phyloP scores from a whole-genome alignment of 257 asterid genomes.

The Solanum bulbocastanum region DNA sequence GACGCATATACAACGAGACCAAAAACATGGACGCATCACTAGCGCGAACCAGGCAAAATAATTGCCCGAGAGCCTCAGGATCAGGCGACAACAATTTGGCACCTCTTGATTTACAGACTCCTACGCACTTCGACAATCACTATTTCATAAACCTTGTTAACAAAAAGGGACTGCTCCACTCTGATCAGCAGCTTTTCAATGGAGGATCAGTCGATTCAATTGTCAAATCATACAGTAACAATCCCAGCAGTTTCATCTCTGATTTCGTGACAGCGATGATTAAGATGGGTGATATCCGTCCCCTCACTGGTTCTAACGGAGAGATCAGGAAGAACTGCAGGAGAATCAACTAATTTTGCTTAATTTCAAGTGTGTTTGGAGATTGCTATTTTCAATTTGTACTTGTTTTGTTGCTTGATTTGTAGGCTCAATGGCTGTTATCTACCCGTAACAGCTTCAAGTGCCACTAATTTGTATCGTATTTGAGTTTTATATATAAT shows the following conservation, averaged over 20 bases:
- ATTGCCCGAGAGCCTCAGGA: slow-evolving; percentile 58
- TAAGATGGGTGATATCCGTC: slow-evolving; percentile 68
- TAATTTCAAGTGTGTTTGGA: neutral
- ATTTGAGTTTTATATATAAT: neutral
- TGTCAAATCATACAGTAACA: slow-evolving; percentile 31
- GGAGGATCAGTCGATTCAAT: slow-evolving; percentile 55
- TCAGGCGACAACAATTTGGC: slow-evolving; percentile 79
- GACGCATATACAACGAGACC: slow-evolving; percentile 68
- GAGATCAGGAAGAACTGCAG: slow-evolving; percentile 80
- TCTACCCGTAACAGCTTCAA: neutral
- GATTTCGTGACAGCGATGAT: slow-evolving; percentile 64
- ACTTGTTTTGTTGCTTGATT: neutral
- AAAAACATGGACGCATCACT: slow-evolving; percentile 39
- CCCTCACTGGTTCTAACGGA: slow-evolving; percentile 70
- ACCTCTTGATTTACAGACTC: slow-evolving; percentile 58
- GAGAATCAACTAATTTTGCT: slow-evolving; percentile 25
- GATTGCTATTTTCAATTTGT: neutral
- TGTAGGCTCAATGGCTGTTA: neutral
- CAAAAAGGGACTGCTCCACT: slow-evolving; percentile 69
- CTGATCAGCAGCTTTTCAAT: slow-evolving; percentile 73
- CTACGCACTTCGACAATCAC: slow-evolving; percentile 55
- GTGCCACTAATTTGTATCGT: neutral
- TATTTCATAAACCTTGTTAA: slow-evolving; percentile 53
- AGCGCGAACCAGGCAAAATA: slow-evolving; percentile 33
- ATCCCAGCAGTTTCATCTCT: slow-evolving; percentile 23